phyloP scores from a whole-genome alignment of 2,329 filamentous ascomycete genomes.

The Talaromyces sp. region DNA sequence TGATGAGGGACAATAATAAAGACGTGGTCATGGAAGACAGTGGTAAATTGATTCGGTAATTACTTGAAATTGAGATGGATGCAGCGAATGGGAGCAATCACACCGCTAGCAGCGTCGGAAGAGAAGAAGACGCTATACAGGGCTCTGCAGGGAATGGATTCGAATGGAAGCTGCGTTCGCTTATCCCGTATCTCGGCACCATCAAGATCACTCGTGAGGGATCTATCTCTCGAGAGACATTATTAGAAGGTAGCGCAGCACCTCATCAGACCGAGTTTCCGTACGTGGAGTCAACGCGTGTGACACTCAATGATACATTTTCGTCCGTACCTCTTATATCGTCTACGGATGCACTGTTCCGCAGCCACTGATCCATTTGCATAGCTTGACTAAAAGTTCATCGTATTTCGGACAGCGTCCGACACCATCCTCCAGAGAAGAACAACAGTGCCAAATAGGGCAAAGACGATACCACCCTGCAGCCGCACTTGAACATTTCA shows the following conservation, averaged over 20 bases:
- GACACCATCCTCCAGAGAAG: background rate
- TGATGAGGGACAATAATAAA: constrained; percentile 21
- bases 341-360: background rate
- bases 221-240: constrained; percentile 2
- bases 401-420: background rate
- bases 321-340: background rate
- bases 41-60: constrained; percentile 26
- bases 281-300: background rate
- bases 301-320: background rate
- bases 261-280: background rate
- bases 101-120: background rate
- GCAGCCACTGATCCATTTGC: background rate
- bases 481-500: background rate
- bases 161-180: constrained; percentile 4
- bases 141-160: background rate
- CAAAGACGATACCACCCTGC: background rate
- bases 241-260: background rate
- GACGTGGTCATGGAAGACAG: constrained; percentile 29
- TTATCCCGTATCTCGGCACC: constrained; percentile 17
- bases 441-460: background rate
- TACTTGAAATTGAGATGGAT: constrained; percentile 33
- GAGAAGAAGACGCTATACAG: background rate
- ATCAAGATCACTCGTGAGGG: constrained; percentile 16
- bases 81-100: constrained; percentile 17
- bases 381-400: background rate